Base-by-base conservation (phyloP, 495 filamentous ascomycete genomes). In the Hypoxylon intermedium region DNA sequence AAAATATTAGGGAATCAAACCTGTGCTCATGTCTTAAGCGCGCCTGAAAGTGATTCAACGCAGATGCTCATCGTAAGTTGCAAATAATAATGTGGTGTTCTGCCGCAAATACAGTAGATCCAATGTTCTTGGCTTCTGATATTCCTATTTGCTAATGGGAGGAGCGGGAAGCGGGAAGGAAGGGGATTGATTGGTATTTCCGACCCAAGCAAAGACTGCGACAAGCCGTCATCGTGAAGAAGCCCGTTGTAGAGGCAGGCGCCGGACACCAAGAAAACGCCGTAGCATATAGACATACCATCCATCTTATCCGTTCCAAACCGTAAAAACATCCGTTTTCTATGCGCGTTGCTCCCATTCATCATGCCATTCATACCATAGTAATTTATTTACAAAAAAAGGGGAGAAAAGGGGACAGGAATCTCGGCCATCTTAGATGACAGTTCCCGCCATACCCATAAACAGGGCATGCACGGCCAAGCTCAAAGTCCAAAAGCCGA, bases 401-500 rank as follows among this genome's bases (percentile, higher is more conserved):
- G 21, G 36, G 15, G 13, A 26, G 16, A 38, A 5, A 9, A 21
- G 31, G 24, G 11, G 24, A 26, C 24, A 7, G 7, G 4, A 26
- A 26, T 26, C 24, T 7, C 24, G n/a, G n/a, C n/a, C n/a, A 19
- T 47, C 23, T 64, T 52, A 81, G 47, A 82, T 72, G 53, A 95
- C 83, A 67, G 89, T 90, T 15, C 93, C 93, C 11, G 92, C 94
- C 82, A 98, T 88, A 1, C 94, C 94, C 75, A 97, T 88, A 67
- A 98, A 90, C 37, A 98, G 78, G n/a, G 92, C 94, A 73, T 98
- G 94, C 5, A 92, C 89, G 2, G 91, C 88, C 41, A 98, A 74
- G 69, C 92, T 91, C 31, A 98, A 77, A 7, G 91, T 95, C 94
- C 94, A 98, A 62, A 97, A 85, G 19, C 94, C 94, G 13, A 98